Evolutionary conservation across 1,139 yeast species (phyloP), one percentile per base, ranked within the genome.

Genomic region (Hyphopichia wangnamkhiaoensis): DNA sequence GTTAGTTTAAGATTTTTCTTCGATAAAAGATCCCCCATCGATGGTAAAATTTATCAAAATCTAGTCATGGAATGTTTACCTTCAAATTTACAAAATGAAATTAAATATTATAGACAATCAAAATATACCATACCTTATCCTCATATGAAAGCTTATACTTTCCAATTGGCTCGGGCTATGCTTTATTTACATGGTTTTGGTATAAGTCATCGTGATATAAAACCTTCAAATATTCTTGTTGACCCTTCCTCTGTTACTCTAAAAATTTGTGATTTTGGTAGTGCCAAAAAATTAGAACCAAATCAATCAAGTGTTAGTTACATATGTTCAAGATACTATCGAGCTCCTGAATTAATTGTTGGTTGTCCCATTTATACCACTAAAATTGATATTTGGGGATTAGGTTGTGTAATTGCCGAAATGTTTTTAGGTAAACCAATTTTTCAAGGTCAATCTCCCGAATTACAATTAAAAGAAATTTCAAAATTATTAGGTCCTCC

Each of bases 11-110:
- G 82, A 48, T 79, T 59, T 52, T 85, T 80, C 54, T 85, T 82
- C 56, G 87, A 83, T 59, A 82, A 84, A 43, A 82, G 79, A 43
- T 65, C 79, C 5, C 74, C 75, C 29, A 70, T 69, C 42, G 85
- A 82, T 56, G 76, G 78, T 45, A 79, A 81, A 52, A 59, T 84
- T 32, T 85, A 84, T 59, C 91, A 84, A 57, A 87, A 84, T 65
- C 68, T 85, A 52, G 93, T 87, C 21, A 85, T 85, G 94, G 94
- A 85, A 62, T 84, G 91, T 51, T 68, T 85, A 42, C 93, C 93
- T n/a, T 83, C 84, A 33, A 85, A 86, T 44, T 70, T 85, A 47
- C 93, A 85, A 57, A 64, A 74, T 37, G 94, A 85, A 61, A 84
- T 85, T 51, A 82, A 83, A 52, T 76, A 82, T 52, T 84, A 81